phyloP scores from a whole-genome alignment of 345 rosid species.

The Ceriops decandra region DNA sequence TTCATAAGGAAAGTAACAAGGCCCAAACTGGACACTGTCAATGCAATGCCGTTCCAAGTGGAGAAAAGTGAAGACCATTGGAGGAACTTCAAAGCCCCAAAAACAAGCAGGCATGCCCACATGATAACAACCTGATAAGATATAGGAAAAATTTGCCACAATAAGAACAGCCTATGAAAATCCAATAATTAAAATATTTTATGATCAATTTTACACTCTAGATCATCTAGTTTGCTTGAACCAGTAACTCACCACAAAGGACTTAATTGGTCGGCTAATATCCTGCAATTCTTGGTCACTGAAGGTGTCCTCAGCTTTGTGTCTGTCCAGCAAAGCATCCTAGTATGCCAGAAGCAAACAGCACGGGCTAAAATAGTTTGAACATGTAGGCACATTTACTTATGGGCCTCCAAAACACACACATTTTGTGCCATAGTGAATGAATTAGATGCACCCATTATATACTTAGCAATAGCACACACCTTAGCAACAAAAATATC shows the following conservation, averaged over 20 bases:
- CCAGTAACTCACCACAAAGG: conserved; percentile 27
- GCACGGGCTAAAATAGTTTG: background rate
- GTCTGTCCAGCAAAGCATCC: conserved; percentile 33
- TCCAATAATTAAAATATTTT: too few species aligned
- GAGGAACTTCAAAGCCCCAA: conserved; percentile 29
- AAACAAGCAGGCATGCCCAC: conserved; percentile 25
- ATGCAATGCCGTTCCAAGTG: conserved; percentile 22
- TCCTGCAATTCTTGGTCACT: conserved; percentile 27
- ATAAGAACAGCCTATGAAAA: too few species aligned
- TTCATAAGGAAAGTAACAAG: conserved; percentile 27
- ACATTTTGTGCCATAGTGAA: background rate
- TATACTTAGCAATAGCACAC: background rate
- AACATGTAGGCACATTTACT: background rate
- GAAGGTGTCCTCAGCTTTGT: conserved; percentile 26
- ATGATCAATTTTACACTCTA: background rate
- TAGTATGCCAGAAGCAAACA: conserved; percentile 10
- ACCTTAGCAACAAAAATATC: conserved; percentile 36
- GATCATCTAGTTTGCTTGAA: background rate
- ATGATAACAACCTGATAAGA: conserved; percentile 24
- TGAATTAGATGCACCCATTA: too few species aligned
- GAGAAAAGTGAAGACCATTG: conserved; percentile 29
- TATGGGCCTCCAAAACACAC: background rate
- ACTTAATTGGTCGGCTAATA: conserved; percentile 23
- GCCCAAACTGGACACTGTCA: conserved; percentile 8
- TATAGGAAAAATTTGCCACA: background rate